Base-by-base conservation (phyloP, 257 asterid species). In the Datura wrightii region DNA sequence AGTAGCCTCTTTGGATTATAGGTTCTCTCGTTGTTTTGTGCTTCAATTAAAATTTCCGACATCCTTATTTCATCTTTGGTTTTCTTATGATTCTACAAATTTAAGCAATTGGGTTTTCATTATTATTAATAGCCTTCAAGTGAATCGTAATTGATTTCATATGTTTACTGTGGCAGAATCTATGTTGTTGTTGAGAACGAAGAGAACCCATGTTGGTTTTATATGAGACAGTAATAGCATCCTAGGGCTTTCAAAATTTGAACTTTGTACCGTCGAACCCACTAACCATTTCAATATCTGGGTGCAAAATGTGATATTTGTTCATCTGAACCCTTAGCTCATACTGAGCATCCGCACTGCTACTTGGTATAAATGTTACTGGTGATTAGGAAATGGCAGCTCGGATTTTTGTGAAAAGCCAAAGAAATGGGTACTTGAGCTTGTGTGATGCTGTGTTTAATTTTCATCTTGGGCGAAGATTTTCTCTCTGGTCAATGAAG, bases 401-500 rank as follows among this genome's bases (percentile, higher is more conserved):
- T 83, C 69, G 50, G 81, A 82, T 85, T 44, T 53, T 53, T 84
- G 70, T 59, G 19, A 85, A 87, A 80, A 80, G 55, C 84, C 63
- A 24, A 53, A 83, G 82, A 87, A 66, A 62, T 84, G 80, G 88
- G 87, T 84, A 84, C 60, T 36, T 83, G 58, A 52, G 54, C 62
- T 79, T 50, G 11, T 63, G 44, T 69, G 84, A 82, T 19, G 60
- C 85, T 83, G 85, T 80, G 42, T 56, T 82, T 67, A 19, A 46
- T 70, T 81, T 48, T 53, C 69, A 69, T 58, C 58, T 80, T 31
- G 85, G 42, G 44, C 88, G 94, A 84, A 83, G 86, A 31, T 89
- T 88, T 79, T 88, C 99, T 18, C 85, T 96, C 70, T 96, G 98
- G 98, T 94, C 99, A 34, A 96, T 96, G 99, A 94, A 93, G 97